A percentile compares a stretch with the other conserved stretches of the same genome.
phyloP scores from a whole-genome alignment of 495 filamentous ascomycete species.

The Terfezia claveryi region DNA sequence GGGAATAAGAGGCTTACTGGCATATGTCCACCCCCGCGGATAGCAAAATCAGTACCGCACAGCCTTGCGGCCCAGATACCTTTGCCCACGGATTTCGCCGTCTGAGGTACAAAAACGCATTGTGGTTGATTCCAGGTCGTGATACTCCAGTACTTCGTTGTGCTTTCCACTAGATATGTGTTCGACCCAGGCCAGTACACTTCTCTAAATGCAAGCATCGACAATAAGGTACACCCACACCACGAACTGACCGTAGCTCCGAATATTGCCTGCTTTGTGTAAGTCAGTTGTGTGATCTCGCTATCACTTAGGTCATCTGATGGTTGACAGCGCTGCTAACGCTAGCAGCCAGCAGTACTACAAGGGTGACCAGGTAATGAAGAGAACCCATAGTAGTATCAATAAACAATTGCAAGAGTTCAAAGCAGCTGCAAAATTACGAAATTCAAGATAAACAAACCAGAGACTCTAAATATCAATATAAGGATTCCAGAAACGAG shows the following conservation, averaged over 20 bases:
- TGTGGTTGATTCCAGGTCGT: not conserved
- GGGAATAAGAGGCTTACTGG: slow-evolving; percentile 13
- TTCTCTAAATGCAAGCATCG: not conserved
- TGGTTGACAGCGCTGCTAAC: not conserved
- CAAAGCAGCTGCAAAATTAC: too few species aligned
- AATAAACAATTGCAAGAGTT: too few species aligned
- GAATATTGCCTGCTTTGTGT: not conserved
- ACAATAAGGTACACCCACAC: not conserved
- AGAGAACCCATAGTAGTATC: too few species aligned
- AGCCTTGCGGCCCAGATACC: slow-evolving; percentile 9
- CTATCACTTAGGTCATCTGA: not conserved
- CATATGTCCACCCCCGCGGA: slow-evolving; percentile 32
- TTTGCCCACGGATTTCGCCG: not conserved
- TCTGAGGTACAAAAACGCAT: not conserved
- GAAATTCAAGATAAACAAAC: too few species aligned
- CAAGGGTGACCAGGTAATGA: too few species aligned
- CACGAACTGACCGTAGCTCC: not conserved
- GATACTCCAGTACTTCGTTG: not conserved
- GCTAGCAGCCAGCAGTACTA: too few species aligned
- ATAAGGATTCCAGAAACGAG: too few species aligned
- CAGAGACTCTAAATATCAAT: too few species aligned
- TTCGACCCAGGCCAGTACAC: not conserved
- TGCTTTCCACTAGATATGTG: not conserved
- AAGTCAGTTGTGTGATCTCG: not conserved
- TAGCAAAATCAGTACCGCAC: slow-evolving; percentile 25